Evolutionary conservation across 2,329 filamentous ascomycete species (phyloP).

Genomic region (Onygenales sp.): DNA sequence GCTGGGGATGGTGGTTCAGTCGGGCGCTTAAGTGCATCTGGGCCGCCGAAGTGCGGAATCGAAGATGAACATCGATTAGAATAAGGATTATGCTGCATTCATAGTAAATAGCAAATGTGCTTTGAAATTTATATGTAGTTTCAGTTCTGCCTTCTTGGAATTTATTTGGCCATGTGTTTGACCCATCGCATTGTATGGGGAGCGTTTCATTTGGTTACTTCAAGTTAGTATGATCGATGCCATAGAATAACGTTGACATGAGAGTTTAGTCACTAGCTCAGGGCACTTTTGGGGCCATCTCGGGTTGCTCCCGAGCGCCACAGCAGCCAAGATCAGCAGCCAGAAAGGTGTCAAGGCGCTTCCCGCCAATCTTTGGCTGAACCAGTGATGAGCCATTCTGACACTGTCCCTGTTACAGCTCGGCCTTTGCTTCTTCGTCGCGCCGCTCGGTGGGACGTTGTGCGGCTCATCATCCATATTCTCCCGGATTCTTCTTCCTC

Average conservation of each 20-base stretch:
- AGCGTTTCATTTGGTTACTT: background rate
- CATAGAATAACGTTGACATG: background rate
- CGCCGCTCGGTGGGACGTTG: background rate
- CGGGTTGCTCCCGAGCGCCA: background rate
- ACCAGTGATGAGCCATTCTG: background rate
- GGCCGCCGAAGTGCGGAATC: too few relatives aligned
- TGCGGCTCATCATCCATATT: background rate
- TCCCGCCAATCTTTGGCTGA: background rate
- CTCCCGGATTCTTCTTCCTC: background rate
- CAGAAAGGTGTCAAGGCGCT: background rate
- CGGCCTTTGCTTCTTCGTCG: background rate
- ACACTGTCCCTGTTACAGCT: conserved; percentile 1
- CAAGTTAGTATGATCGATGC: too few relatives aligned
- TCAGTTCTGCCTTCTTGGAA: too few relatives aligned
- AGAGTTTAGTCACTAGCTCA: too few relatives aligned
- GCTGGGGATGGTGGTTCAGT: background rate
- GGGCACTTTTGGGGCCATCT: background rate
- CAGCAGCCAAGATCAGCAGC: background rate
- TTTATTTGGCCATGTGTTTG: background rate
- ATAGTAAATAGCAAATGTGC: background rate
- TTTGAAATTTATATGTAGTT: background rate
- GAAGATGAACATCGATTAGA: background rate
- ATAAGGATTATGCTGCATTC: too few relatives aligned
- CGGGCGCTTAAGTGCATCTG: background rate
- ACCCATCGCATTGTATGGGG: background rate